Conservation (phyloP, 1,139 yeast species). For the Blastobotrys buckinghamii region DNA sequence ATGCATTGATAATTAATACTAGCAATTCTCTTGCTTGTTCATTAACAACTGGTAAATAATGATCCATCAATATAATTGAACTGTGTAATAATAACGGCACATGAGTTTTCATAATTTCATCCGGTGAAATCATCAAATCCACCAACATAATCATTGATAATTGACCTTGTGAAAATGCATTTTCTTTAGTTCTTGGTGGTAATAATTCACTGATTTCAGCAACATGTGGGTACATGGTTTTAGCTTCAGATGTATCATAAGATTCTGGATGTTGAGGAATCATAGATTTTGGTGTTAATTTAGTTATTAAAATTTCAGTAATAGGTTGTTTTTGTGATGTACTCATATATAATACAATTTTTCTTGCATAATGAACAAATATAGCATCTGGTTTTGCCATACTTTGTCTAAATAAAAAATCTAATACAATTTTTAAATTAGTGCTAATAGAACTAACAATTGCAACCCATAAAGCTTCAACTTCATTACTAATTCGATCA, state of each 20-base stretch:
- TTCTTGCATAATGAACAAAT: slow-evolving; percentile 75
- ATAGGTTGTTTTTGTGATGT: slow-evolving; percentile 52
- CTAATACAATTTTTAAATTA: slow-evolving; percentile 68
- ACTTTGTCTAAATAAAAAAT: slow-evolving; percentile 63
- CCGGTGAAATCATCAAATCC: slow-evolving; percentile 56
- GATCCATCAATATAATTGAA: slow-evolving; percentile 76
- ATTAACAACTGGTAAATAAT: slow-evolving; percentile 74
- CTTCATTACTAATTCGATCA: slow-evolving; percentile 70
- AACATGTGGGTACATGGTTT: slow-evolving; percentile 55
- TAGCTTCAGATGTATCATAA: slow-evolving; percentile 29
- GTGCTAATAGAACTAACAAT: slow-evolving; percentile 64
- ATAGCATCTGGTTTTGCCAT: slow-evolving; percentile 63
- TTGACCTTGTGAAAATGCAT: slow-evolving; percentile 84
- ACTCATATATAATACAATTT: slow-evolving; percentile 69
- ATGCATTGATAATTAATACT: slow-evolving; percentile 63
- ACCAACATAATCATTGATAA: slow-evolving; percentile 78
- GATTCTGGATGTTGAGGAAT: slow-evolving; percentile 56
- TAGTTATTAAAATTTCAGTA: slow-evolving; percentile 59
- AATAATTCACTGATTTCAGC: slow-evolving; percentile 62
- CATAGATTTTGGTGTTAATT: slow-evolving; percentile 80
- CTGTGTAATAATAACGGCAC: slow-evolving; percentile 81
- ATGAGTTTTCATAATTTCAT: slow-evolving; percentile 32
- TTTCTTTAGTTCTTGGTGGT: slow-evolving; percentile 57
- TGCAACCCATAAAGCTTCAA: slow-evolving; percentile 94
- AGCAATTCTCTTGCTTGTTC: slow-evolving; percentile 77